Evolutionary conservation across 2,329 filamentous ascomycete genomes (phyloP), one percentile per base, ranked within the genome.

Genomic region (Fusarium liriodendri): DNA sequence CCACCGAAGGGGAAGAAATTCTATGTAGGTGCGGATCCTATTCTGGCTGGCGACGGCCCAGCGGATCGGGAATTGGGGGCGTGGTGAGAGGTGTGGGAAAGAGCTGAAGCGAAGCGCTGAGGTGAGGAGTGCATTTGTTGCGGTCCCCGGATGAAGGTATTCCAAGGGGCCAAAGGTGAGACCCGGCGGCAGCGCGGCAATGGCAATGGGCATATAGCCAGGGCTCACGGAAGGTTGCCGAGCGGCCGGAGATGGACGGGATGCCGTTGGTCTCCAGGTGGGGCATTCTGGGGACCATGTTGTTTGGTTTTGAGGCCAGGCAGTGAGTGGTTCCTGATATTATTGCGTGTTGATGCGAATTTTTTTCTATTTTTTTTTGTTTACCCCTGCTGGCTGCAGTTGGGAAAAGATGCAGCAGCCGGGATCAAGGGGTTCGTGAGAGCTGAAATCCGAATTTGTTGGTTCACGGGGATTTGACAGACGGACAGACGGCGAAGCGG

Each of bases 241-340:
- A 78, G 73, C 69, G 73, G 74, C 73, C 76, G 74, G 76, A 74
- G 67, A 69, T 74, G 74, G 62, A 78, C 74, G 76, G 76, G 77
- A 77, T 66, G 57, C 38, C 16, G 60, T 71, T 71, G 45, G 40
- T 38, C 54, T 57, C 35, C 40, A 22, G 33, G 67, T 67, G 70
- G 71, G 59, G 50, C 50, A 58, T 58, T 25, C 61, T 67, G 62
- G 47, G 40, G 35, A 32, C 35, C 22, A 45, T 52, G 32, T 33
- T 67, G 42, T 64, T 64, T 60, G 32, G 58, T 73, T 73, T 63
- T 29, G 59, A 72, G 66, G 32, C 55, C 47, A 58, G 42, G 50
- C 47, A 10, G 45, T 50, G 45, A 54, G 65, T 32, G 40, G 40
- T 61, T 60, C 52, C 42, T 64, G 55, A 62, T 67, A 22, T 50